A percentile compares a stretch with the other conserved stretches of the same genome.
Evolutionary conservation across 2,329 filamentous ascomycete species (phyloP).

Genomic region (Didymella pinodella): DNA sequence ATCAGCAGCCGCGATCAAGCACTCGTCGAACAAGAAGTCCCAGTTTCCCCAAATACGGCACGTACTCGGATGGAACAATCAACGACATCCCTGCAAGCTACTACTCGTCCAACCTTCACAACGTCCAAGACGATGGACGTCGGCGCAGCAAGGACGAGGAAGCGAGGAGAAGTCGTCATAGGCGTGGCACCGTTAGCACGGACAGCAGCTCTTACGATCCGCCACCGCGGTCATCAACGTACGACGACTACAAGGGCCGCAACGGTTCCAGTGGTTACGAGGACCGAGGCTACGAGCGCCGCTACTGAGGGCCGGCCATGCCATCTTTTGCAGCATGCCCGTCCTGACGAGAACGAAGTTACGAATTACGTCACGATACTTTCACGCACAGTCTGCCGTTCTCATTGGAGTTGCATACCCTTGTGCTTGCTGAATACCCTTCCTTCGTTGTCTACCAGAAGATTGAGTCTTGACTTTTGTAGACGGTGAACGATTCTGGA

Average conservation of each 20-base stretch:
- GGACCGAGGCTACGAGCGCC: constrained; percentile 40
- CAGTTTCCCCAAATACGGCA: constrained; percentile 46
- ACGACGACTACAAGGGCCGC: constrained; percentile 43
- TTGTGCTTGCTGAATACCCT: constrained; percentile 3
- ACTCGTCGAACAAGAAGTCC: constrained; percentile 46
- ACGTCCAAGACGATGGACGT: constrained; percentile 42
- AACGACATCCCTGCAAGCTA: constrained; percentile 42
- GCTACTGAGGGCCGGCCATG: constrained; percentile 31
- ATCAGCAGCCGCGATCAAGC: constrained; percentile 37
- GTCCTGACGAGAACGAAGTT: background rate
- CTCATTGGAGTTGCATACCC: constrained; percentile 4
- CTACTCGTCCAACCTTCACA: constrained; percentile 45
- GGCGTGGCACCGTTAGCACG: constrained; percentile 35
- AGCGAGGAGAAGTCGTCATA: constrained; percentile 36
- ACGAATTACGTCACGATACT: background rate
- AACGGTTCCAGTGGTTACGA: constrained; percentile 40
- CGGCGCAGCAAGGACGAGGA: constrained; percentile 45
- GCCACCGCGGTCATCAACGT: constrained; percentile 40
- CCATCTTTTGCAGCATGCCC: background rate
- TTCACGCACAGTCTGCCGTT: background rate
- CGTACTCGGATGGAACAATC: constrained; percentile 45
- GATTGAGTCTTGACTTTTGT: background rate
- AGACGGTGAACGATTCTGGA: background rate
- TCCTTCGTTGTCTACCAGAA: background rate
- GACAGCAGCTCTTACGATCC: constrained; percentile 40